Percentiles rank a stretch among this genome's conserved stretches.
Conservation (phyloP, 768 basidiomycete species). For the Russula abietina region DNA sequence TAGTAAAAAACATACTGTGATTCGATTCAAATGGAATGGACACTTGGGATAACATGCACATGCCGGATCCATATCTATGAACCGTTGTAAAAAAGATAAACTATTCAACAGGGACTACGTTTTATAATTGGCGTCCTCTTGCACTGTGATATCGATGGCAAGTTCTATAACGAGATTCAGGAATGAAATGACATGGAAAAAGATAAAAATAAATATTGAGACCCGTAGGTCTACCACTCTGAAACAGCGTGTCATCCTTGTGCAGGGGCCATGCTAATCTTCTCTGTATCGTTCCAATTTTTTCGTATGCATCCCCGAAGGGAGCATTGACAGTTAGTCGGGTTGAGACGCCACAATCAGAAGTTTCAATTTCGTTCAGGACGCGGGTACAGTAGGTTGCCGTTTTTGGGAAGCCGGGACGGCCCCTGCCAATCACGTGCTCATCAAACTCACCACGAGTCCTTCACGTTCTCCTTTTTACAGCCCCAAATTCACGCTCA, state of each 20-base stretch:
- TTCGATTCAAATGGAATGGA: too few relatives aligned
- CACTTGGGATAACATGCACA: too few relatives aligned
- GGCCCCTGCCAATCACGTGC: background rate
- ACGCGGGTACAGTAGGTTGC: background rate
- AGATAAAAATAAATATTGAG: conserved; percentile 35
- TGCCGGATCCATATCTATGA: too few relatives aligned
- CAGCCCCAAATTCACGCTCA: too few relatives aligned
- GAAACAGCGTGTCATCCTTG: conserved; percentile 99
- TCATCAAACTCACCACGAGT: too few relatives aligned
- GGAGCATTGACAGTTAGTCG: conserved; percentile 31
- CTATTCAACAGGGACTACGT: too few relatives aligned
- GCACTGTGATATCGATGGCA: too few relatives aligned
- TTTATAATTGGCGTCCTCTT: too few relatives aligned
- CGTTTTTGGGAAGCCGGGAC: background rate
- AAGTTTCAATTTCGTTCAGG: conserved; percentile 1
- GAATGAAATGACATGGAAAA: background rate
- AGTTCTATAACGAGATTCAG: too few relatives aligned
- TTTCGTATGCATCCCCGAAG: conserved; percentile 95
- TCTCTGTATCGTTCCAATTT: conserved; percentile 99
- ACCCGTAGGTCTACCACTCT: conserved; percentile 66
- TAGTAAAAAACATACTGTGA: too few relatives aligned
- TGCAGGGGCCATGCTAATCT: conserved; percentile 99
- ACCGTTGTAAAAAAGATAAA: too few relatives aligned
- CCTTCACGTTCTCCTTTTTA: too few relatives aligned
- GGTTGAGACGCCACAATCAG: background rate